Evolutionary conservation across 345 rosid species (phyloP).

Genomic region (Citrus trifoliata): DNA sequence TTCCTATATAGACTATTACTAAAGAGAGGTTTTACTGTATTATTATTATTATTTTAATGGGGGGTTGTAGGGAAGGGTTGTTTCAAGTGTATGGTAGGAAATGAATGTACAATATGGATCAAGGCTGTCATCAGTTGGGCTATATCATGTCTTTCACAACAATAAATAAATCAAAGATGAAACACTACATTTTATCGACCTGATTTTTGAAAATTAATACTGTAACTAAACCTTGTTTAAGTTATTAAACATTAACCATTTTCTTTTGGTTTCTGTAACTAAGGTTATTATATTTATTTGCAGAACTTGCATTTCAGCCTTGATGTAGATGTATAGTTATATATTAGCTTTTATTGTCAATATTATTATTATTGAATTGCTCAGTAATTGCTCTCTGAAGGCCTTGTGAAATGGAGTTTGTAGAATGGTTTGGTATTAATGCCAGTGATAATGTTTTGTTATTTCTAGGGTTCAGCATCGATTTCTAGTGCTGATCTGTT

Average conservation of each 20-base stretch:
- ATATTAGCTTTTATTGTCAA: neutral
- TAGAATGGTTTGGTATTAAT: neutral
- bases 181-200: too few relatives aligned
- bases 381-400: neutral
- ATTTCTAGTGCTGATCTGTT: slow-evolving; percentile 97
- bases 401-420: neutral
- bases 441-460: neutral
- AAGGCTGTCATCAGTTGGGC: neutral
- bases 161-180: too few relatives aligned
- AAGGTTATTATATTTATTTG: neutral
- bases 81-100: too few relatives aligned
- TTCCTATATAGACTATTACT: too few relatives aligned
- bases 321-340: too few relatives aligned
- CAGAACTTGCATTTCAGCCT: neutral
- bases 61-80: too few relatives aligned
- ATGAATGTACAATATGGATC: neutral
- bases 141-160: too few relatives aligned
- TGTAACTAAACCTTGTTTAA: neutral
- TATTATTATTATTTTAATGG: too few relatives aligned
- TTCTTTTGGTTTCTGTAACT: neutral
- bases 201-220: too few relatives aligned
- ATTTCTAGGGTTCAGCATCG: slow-evolving; percentile 72
- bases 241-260: neutral
- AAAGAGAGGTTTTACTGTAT: too few relatives aligned
- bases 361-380: neutral